Base-by-base conservation (phyloP, 768 basidiomycete genomes). In the Hygrocybe coccinea region DNA sequence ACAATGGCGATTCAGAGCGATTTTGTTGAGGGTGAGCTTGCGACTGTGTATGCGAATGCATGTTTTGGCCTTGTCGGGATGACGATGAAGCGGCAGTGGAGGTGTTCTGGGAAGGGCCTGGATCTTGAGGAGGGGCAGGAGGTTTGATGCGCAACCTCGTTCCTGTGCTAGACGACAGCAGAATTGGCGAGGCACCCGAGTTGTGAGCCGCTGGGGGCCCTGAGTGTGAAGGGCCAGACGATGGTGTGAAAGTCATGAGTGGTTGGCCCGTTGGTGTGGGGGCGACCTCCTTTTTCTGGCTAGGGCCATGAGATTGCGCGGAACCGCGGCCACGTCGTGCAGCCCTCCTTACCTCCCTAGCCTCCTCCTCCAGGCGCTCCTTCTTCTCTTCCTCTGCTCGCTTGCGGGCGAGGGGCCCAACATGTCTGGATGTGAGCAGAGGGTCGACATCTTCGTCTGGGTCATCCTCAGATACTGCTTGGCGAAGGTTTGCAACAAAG, bases 81-180 rank as follows among this genome's bases (percentile, higher is more conserved):
- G 59, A 59, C 15, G 63, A 59, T 25, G 61, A 50, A 3, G 61
- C 53, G 22, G 59, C 41, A 46, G 50, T n/a, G 2, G 45, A 33
- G 15, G 57, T 46, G 43, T 57, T 51, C 17, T 59, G 56, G 17
- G 62, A 46, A 37, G 62, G 56, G 38, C 55, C 46, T 38, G 48
- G 57, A 15, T 58, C 61, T 17, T 64, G 52, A 39, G 67, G 65
- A 14, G 69, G 69, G 22, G 67, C 65, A 34, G 79, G 75, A 0
- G 80, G 76, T 56, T 80, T 80, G 54, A 80, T 71, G 55, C 80
- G 75, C 43, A 80, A 62, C 21, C 77, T 71, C 25, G 78, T 71
- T 10, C 80, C 80, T n/a, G 73, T 73, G 47, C 74, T 74, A 0
- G 78, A 74, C 11, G 44, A 46, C 21, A 80, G 75, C 25, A 80